Percentiles rank a stretch among this genome's conserved stretches.
These are phyloP conservation scores for Globisporangium megalacanthum DNA, from an alignment of 352 stramenopile genomes.

Conservation along the genomic window DNA sequence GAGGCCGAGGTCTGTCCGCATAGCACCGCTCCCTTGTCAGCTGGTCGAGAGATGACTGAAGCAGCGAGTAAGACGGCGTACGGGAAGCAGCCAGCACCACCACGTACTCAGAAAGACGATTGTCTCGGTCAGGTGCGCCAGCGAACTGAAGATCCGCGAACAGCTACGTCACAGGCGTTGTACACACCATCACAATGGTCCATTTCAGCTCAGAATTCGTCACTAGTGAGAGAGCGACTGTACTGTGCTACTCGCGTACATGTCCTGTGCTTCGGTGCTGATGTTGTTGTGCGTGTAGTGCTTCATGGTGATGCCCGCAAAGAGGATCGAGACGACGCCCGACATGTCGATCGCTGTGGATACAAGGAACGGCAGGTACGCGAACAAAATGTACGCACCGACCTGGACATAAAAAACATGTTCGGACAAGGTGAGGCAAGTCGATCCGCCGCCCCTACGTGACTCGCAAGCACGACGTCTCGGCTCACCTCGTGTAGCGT, in stretches of 20 bases:
- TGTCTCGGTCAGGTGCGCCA: conserved; percentile 89
- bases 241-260: conserved; percentile 31
- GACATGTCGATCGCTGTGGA: conserved; percentile 73
- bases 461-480: not conserved
- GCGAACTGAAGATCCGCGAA: conserved; percentile 80
- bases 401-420: not conserved
- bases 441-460: not conserved
- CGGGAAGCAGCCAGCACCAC: not conserved
- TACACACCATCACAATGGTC: not conserved
- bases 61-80: too few relatives aligned
- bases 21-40: too few relatives aligned
- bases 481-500: conserved; percentile 77
- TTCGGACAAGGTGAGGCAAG: not conserved
- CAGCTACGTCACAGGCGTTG: conserved; percentile 26
- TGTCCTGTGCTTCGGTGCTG: conserved; percentile 57
- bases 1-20: conserved; percentile 78
- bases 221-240: not conserved
- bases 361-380: conserved; percentile 77
- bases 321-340: conserved; percentile 93
- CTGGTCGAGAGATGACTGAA: too few relatives aligned
- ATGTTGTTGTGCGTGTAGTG: conserved; percentile 89
- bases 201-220: too few relatives aligned
- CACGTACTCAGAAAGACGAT: conserved; percentile 89
- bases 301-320: conserved; percentile 89
- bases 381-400: conserved; percentile 83